Evolutionary conservation across 305 asterid genomes (phyloP).

Genomic region (Fraxinus floribunda): DNA sequence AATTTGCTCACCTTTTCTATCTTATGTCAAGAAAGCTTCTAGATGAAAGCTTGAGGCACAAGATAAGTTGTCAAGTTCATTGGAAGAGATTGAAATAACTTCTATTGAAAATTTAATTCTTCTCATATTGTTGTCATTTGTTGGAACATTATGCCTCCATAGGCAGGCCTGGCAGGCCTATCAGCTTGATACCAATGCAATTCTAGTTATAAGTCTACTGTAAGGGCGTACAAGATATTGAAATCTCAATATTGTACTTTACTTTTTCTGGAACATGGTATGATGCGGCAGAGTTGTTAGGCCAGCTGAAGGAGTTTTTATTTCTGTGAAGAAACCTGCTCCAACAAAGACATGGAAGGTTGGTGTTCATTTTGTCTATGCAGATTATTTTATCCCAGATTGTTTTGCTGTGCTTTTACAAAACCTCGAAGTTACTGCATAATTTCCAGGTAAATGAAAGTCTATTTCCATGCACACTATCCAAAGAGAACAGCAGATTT

Average conservation of each 20-base stretch:
- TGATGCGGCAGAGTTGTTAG: constrained; percentile 71
- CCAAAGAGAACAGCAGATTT: constrained; percentile 65
- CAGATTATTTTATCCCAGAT: constrained; percentile 17
- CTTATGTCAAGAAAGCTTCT: constrained; percentile 1
- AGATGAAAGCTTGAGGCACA: constrained; percentile 10
- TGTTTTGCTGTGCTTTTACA: constrained; percentile 17
- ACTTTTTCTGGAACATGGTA: constrained; percentile 26
- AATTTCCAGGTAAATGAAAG: constrained; percentile 76
- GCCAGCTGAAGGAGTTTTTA: constrained; percentile 84
- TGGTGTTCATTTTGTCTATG: constrained; percentile 30
- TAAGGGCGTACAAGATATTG: constrained; percentile 22
- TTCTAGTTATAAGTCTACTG: constrained; percentile 6
- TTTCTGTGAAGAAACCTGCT: constrained; percentile 89
- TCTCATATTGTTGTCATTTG: background rate
- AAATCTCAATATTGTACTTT: constrained; percentile 11
- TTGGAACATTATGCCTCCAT: constrained; percentile 10
- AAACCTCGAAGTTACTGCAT: constrained; percentile 22
- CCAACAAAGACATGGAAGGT: constrained; percentile 93
- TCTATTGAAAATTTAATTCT: constrained; percentile 10
- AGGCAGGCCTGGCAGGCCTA: constrained; percentile 12
- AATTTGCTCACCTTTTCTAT: background rate
- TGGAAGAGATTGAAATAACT: constrained; percentile 21
- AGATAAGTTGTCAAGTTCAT: background rate
- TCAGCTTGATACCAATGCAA: constrained; percentile 10
- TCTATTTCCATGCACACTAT: constrained; percentile 75